phyloP scores from a whole-genome alignment of 495 filamentous ascomycete genomes.

The Neurospora tetraspora region DNA sequence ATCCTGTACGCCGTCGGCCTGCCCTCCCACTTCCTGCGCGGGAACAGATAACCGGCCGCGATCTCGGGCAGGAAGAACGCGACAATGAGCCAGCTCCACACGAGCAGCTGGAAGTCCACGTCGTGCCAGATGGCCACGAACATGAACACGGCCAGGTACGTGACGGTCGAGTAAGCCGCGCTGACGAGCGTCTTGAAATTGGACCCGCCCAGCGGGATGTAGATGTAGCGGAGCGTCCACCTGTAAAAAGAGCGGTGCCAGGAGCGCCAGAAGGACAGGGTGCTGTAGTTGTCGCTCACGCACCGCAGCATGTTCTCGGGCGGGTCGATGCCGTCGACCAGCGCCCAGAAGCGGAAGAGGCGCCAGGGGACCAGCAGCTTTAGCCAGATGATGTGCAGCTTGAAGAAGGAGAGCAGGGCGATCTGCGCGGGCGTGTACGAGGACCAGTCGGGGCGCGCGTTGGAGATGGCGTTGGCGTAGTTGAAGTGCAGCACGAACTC shows the following conservation, averaged over 20 bases:
- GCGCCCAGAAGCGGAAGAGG: constrained; percentile 90
- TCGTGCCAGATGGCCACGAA: constrained; percentile 99
- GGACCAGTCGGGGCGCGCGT: constrained; percentile 65
- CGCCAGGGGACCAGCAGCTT: constrained; percentile 96
- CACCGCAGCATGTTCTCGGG: constrained; percentile 98
- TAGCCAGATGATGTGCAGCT: constrained; percentile 95
- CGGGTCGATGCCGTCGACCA: constrained; percentile 84
- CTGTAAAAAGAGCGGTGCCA: constrained; percentile 95
- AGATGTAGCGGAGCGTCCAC: constrained; percentile 91
- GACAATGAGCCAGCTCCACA: constrained; percentile 95
- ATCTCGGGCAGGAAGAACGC: constrained; percentile 89
- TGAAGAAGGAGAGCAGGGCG: constrained; percentile 88
- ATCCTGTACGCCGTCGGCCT: constrained; percentile 62
- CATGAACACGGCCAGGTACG: constrained; percentile 81
- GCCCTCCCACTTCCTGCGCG: constrained; percentile 54
- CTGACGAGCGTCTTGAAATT: constrained; percentile 26
- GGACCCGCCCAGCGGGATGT: constrained; percentile 77
- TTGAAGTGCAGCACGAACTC: constrained; percentile 89
- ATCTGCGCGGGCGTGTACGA: constrained; percentile 83
- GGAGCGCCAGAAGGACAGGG: constrained; percentile 85
- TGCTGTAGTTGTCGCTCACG: constrained; percentile 89
- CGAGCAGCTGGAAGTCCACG: constrained; percentile 80
- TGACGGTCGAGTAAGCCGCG: constrained; percentile 45
- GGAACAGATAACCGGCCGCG: constrained; percentile 60
- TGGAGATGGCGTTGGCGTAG: constrained; percentile 88